Evolutionary conservation across 2,329 filamentous ascomycete genomes (phyloP).

Genomic region (Colletotrichum acutatum): DNA sequence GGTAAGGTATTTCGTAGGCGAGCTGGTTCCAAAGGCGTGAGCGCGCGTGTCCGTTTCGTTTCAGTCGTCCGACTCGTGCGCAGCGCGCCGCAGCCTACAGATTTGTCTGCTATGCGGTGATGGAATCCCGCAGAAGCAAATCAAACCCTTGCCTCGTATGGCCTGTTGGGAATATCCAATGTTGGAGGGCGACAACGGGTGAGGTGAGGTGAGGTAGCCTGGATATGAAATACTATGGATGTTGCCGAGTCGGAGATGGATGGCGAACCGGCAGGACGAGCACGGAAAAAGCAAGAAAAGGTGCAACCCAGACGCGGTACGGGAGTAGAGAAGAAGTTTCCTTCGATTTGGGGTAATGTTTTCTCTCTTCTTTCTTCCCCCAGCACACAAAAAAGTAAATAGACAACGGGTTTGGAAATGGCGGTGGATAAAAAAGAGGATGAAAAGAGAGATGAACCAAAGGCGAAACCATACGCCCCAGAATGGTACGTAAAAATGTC

Average conservation of each 20-base stretch:
- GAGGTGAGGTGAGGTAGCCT: neutral
- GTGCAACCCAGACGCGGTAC: neutral
- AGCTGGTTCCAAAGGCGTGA: conserved; percentile 1
- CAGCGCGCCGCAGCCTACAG: neutral
- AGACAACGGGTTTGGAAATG: neutral
- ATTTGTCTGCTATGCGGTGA: neutral
- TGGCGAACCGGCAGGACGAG: neutral
- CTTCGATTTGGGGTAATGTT: neutral
- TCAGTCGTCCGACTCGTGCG: conserved; percentile 17
- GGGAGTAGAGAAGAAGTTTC: neutral
- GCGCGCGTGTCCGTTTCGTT: conserved; percentile 14
- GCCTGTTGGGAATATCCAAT: neutral
- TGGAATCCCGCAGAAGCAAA: neutral
- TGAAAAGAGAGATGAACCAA: neutral
- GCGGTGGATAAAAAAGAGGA: neutral
- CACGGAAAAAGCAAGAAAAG: neutral
- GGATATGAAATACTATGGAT: neutral
- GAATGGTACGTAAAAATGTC: neutral
- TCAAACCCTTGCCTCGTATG: neutral
- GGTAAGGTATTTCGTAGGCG: neutral
- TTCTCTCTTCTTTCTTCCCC: neutral
- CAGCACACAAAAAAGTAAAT: neutral
- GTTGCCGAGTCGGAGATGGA: neutral
- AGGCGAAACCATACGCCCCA: neutral
- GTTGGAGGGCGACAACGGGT: neutral